Base-by-base conservation (phyloP, 306 rosid species). In the Rubus idaeus region DNA sequence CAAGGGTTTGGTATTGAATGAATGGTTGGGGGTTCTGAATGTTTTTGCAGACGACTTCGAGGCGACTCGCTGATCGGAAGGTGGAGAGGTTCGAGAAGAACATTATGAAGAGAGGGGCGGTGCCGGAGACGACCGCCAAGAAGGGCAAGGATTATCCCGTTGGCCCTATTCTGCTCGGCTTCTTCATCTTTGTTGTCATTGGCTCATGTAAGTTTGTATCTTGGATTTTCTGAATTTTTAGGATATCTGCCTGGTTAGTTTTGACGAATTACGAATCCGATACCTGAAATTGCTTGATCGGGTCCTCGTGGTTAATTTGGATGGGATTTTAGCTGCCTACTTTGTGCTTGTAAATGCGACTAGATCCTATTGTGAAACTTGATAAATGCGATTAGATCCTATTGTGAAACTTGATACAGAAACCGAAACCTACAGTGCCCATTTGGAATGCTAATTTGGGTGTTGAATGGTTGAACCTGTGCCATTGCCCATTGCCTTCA, bases 121-220 rank as follows among this genome's bases (percentile, higher is more conserved):
- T 96, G 81, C 96, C 96, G 20, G 98, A 96, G 81, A 88, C 96
- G 18, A 76, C 88, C 39, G 14, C 90, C 51, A 96, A 96, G 84
- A 96, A 96, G 76, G 94, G 89, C 30, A 96, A 87, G 79, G 97
- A 96, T 78, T 96, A 96, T 62, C 98, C 97, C 4, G 98, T 96
- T 76, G 97, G 99, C 5, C 98, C 99, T 8, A 1, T 92, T 30
- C 84, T 92, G 72, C 94, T 96, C 1, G 99, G 99, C 11, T 96
- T 96, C 98, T 92, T 96, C 87, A 6, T 96, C 60, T 96, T 96
- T 65, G 99, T 96, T 66, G 98, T 96, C 84, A 88, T 96, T 46
- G 99, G 99, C 47, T 96, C 99, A 81, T 96, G 99, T 95, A 89
- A 84, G 94, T 26, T 4, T 30, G 35, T 30, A 30, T 30, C 35